Evolutionary conservation across 306 rosid genomes (phyloP), one percentile per base, ranked within the genome.

Genomic region (Malus sylvestris): DNA sequence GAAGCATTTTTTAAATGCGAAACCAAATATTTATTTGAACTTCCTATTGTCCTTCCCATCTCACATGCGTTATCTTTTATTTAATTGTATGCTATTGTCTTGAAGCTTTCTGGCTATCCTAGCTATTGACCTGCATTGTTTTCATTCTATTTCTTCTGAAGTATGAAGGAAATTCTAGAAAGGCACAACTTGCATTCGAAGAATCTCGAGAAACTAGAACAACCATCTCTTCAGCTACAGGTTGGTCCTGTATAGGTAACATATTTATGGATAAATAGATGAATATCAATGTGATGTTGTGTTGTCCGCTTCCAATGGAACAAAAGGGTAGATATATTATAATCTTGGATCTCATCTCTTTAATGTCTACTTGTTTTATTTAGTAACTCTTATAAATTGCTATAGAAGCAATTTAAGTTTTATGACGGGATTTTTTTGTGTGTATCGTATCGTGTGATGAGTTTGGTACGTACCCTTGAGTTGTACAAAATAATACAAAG

Each of bases 161-260:
- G 98, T 80, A 89, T 87, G 96, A 92, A 80, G 87, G 93, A 89
- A 70, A 88, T 92, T 62, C 85, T 95, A 16, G 97, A 89, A 49
- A 90, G 87, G 80, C 91, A 87, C 83, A 71, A 88, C 77, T 72
- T 95, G 90, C 95, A 90, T 79, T 88, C 98, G 25, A 92, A 86
- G 87, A 95, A 92, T 67, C 85, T 95, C 32, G 79, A 75, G 61
- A 90, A 88, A 79, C 55, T 86, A 80, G 93, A 87, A 55, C 93
- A 87, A 66, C 97, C 97, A 2, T 92, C 93, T 76, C 97, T 92
- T n/a, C 93, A 92, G 83, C 78, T 95, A 74, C 96, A 92, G 98
- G 98, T 91, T 51, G 2, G 77, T 65, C 38, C 42, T 20, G 4
- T 45, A 1, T 42, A 38, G 4, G 27, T 23, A 12, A 13, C 20